These are phyloP conservation scores for Colletotrichum cordylinicola DNA, from an alignment of 2,329 filamentous ascomycete genomes.

Conservation along the genomic window DNA sequence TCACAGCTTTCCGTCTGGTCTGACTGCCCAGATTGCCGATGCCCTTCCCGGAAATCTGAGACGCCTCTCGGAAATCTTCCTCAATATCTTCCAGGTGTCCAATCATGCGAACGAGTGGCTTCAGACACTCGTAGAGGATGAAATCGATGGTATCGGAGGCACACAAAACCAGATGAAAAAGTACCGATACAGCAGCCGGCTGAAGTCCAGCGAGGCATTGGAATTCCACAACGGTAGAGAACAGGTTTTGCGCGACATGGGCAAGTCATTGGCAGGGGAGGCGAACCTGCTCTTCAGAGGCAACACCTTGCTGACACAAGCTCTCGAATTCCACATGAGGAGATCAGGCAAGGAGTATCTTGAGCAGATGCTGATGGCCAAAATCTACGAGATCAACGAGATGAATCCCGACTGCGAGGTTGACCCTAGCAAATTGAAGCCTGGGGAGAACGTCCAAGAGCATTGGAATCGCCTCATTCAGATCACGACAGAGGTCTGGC, in stretches of 20 bases:
- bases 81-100: conserved; percentile 96
- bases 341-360: conserved; percentile 92
- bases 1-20: conserved; percentile 81
- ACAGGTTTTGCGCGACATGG: conserved; percentile 76
- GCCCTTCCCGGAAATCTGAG: conserved; percentile 80
- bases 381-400: conserved; percentile 87
- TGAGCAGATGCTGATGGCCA: conserved; percentile 84
- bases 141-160: conserved; percentile 85
- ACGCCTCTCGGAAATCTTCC: conserved; percentile 80
- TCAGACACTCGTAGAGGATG: conserved; percentile 91
- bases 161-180: conserved; percentile 80
- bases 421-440: conserved; percentile 80
- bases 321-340: conserved; percentile 95
- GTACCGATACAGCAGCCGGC: conserved; percentile 72
- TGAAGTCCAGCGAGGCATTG: conserved; percentile 74
- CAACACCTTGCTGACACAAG: conserved; percentile 92
- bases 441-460: conserved; percentile 73
- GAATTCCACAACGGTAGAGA: conserved; percentile 71
- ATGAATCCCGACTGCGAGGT: conserved; percentile 93
- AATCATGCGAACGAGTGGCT: conserved; percentile 88
- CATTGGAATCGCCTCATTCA: conserved; percentile 83
- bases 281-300: conserved; percentile 95
- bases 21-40: conserved; percentile 85
- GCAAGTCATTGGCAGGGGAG: conserved; percentile 81
- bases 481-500: conserved; percentile 85